These are phyloP conservation scores for Gossypium anomalum DNA, from an alignment of 345 rosid genomes.

Conservation along the genomic window DNA sequence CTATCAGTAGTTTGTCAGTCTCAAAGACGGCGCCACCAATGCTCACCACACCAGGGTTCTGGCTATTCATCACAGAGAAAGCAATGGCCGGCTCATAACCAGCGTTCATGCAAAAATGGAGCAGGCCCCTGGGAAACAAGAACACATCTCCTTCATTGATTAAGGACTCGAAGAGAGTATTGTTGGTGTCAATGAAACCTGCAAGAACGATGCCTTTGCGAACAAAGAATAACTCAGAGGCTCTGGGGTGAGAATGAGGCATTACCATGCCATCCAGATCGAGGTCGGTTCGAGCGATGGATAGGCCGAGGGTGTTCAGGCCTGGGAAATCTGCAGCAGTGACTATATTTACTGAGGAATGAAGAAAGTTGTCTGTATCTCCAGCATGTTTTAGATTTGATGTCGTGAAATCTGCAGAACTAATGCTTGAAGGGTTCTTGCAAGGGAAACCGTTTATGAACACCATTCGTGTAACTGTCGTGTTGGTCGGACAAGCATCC, in stretches of 20 bases:
- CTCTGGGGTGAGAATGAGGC: slow-evolving; percentile 77
- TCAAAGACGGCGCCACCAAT: slow-evolving; percentile 37
- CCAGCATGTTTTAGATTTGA: slow-evolving; percentile 41
- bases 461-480: slow-evolving; percentile 21
- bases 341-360: slow-evolving; percentile 39
- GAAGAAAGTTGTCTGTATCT: slow-evolving; percentile 48
- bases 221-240: slow-evolving; percentile 62
- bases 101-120: slow-evolving; percentile 51
- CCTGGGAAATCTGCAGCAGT: slow-evolving; percentile 74
- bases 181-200: slow-evolving; percentile 64
- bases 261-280: slow-evolving; percentile 50
- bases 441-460: slow-evolving; percentile 83
- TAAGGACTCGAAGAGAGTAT: slow-evolving; percentile 39
- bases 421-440: slow-evolving; percentile 45
- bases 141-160: slow-evolving; percentile 61
- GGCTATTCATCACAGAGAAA: slow-evolving; percentile 65
- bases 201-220: slow-evolving; percentile 49
- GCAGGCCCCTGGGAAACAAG: slow-evolving; percentile 63
- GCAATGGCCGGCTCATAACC: slow-evolving; percentile 49
- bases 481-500: slow-evolving; percentile 63
- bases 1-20: slow-evolving; percentile 22
- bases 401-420: slow-evolving; percentile 67
- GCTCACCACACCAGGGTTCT: slow-evolving; percentile 72
- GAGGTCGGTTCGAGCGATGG: slow-evolving; percentile 65
- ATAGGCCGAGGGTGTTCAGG: slow-evolving; percentile 77